phyloP scores from a whole-genome alignment of 2,329 filamentous ascomycete genomes.

The Fulvia fulva region DNA sequence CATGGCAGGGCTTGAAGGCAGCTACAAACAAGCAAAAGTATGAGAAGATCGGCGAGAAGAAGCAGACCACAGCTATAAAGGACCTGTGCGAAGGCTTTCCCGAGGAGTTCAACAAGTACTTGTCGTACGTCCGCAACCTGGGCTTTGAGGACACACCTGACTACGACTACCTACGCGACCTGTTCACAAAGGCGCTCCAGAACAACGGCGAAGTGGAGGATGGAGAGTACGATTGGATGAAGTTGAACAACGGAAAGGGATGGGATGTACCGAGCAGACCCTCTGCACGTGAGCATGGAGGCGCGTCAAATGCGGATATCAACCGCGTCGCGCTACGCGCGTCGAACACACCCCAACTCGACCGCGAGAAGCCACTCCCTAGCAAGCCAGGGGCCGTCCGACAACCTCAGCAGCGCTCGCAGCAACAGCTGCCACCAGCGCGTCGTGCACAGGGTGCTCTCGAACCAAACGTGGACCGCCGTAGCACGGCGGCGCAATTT shows the following conservation, averaged over 20 bases:
- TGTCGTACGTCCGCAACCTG: slow-evolving; percentile 94
- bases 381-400: slow-evolving; percentile 58
- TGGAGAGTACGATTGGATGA: slow-evolving; percentile 99
- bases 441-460: slow-evolving; percentile 27
- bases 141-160: slow-evolving; percentile 98
- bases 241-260: slow-evolving; percentile 87
- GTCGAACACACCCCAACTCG: slow-evolving; percentile 50
- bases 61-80: slow-evolving; percentile 95
- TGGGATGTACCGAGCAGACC: slow-evolving; percentile 76
- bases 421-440: slow-evolving; percentile 29
- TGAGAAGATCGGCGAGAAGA: slow-evolving; percentile 99
- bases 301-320: slow-evolving; percentile 79
- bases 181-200: slow-evolving; percentile 95
- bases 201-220: slow-evolving; percentile 92
- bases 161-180: slow-evolving; percentile 93
- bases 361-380: slow-evolving; percentile 38
- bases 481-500: slow-evolving; percentile 92
- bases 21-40: slow-evolving; percentile 66
- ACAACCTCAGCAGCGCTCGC: slow-evolving; percentile 63
- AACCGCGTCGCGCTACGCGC: slow-evolving; percentile 57
- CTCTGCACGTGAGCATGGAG: slow-evolving; percentile 65
- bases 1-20: slow-evolving; percentile 58
- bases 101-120: slow-evolving; percentile 96
- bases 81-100: slow-evolving; percentile 95
- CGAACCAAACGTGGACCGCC: slow-evolving; percentile 67